Conservation (phyloP, 768 basidiomycete species). For the Hypholoma fasciculare region DNA sequence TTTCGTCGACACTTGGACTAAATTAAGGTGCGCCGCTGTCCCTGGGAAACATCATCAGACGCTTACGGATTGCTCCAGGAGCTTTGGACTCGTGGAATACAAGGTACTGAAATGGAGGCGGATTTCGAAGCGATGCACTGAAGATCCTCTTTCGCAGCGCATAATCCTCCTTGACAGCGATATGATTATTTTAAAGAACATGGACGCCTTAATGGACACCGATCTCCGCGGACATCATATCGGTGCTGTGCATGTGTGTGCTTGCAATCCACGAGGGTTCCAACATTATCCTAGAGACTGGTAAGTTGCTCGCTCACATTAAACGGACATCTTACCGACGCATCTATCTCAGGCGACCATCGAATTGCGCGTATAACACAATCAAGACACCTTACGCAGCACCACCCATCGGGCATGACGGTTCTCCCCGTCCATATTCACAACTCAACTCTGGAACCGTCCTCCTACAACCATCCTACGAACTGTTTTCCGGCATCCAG, state of each 20-base stretch:
- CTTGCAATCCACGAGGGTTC: slow-evolving; percentile 89
- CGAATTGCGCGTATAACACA: slow-evolving; percentile 82
- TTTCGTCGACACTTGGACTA: slow-evolving; percentile 75
- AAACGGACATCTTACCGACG: slow-evolving; percentile 8
- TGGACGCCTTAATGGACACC: slow-evolving; percentile 74
- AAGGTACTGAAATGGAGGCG: slow-evolving; percentile 35
- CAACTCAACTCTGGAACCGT: slow-evolving; percentile 92
- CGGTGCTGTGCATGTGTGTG: slow-evolving; percentile 87
- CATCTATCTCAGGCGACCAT: slow-evolving; percentile 66
- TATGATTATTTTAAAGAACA: slow-evolving; percentile 81
- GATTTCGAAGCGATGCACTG: background rate
- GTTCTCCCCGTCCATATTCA: slow-evolving; percentile 71
- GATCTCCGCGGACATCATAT: slow-evolving; percentile 62
- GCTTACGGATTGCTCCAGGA: slow-evolving; percentile 27
- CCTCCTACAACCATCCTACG: slow-evolving; percentile 72
- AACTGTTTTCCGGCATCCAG: slow-evolving; percentile 52
- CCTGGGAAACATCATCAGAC: background rate
- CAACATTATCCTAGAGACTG: slow-evolving; percentile 89
- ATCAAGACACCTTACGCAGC: slow-evolving; percentile 45
- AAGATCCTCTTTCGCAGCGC: slow-evolving; percentile 42
- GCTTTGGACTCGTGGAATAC: slow-evolving; percentile 67
- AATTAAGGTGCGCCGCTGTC: slow-evolving; percentile 43
- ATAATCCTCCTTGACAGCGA: slow-evolving; percentile 87
- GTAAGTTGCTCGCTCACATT: slow-evolving; percentile 35
- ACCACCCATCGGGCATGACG: slow-evolving; percentile 31